A percentile compares a stretch with the other conserved stretches of the same genome.
Evolutionary conservation across 495 filamentous ascomycete species (phyloP).

Genomic region (Aspergillus hancockii): DNA sequence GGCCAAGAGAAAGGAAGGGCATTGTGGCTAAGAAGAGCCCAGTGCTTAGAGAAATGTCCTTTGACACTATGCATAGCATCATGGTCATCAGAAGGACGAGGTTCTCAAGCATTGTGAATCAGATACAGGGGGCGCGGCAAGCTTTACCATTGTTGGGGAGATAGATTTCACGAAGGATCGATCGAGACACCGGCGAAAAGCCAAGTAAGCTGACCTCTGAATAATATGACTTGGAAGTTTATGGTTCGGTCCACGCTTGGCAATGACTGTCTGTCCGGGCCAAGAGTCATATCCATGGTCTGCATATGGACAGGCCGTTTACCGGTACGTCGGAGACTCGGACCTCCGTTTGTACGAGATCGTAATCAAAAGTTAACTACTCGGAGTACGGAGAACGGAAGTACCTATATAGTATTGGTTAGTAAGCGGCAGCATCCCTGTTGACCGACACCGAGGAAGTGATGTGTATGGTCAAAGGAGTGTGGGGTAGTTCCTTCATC

Average conservation of each 20-base stretch:
- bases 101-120: no score
- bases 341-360: background rate
- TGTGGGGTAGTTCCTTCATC: background rate
- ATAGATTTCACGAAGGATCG: no score
- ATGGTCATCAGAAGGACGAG: no score
- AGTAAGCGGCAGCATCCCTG: background rate
- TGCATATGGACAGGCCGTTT: background rate
- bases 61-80: no score
- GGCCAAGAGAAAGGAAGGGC: background rate
- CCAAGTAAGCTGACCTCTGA: no score
- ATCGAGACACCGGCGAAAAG: no score
- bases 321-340: background rate
- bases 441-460: background rate
- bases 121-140: no score
- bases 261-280: background rate
- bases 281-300: background rate
- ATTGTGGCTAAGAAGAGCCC: no score
- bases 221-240: background rate
- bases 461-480: background rate
- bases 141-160: no score
- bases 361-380: background rate
- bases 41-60: no score
- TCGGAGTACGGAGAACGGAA: background rate
- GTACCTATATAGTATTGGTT: background rate
- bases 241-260: background rate